phyloP scores from a whole-genome alignment of 73 alveolate genomes.

The Tetrahymena malaccensis region DNA sequence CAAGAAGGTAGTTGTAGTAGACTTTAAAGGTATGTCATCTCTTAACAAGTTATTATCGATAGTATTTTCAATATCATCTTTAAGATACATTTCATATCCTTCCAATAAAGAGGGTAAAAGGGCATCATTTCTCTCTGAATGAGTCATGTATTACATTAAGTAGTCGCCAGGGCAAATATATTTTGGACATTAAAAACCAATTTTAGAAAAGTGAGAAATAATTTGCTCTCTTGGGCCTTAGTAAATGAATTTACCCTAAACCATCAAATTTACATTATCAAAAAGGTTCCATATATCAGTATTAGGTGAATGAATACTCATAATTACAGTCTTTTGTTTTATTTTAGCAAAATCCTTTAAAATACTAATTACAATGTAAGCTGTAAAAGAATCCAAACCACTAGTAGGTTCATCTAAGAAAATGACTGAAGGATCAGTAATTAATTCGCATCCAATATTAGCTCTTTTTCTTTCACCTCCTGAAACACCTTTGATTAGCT shows the following conservation, averaged over 20 bases:
- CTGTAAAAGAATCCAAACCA: constrained; percentile 14
- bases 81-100: background rate
- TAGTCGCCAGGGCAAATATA: constrained; percentile 42
- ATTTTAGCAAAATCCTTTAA: constrained; percentile 3
- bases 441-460: background rate
- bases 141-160: constrained; percentile 7
- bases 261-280: constrained; percentile 15
- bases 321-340: background rate
- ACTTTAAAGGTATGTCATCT: background rate
- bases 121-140: background rate
- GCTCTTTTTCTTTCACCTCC: constrained; percentile 7
- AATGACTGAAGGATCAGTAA: background rate
- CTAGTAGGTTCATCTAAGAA: constrained; percentile 15
- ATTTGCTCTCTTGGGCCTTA: constrained; percentile 9
- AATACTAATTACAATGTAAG: constrained; percentile 8
- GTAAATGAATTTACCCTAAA: constrained; percentile 28
- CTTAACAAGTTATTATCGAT: background rate
- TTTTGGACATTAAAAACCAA: constrained; percentile 28
- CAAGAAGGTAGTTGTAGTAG: background rate
- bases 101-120: background rate
- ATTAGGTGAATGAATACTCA: constrained; percentile 36
- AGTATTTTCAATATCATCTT: background rate
- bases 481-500: constrained; percentile 5
- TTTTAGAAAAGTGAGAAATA: background rate
- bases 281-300: constrained; percentile 21